Evolutionary conservation across 2,329 filamentous ascomycete genomes (phyloP).

Genomic region (Nannizziopsis arthrosporioides): DNA sequence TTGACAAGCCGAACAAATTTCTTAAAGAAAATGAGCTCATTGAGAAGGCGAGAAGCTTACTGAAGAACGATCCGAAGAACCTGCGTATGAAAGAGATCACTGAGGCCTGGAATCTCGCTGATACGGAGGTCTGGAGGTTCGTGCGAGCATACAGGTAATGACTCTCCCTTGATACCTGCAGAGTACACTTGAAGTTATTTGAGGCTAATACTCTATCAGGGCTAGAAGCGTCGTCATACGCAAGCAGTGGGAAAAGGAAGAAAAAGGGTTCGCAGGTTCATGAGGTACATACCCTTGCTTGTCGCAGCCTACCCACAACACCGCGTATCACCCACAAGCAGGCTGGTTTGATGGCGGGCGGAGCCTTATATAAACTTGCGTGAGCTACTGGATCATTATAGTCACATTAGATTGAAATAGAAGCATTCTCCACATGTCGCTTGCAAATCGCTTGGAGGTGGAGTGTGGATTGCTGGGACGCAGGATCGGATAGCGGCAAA

Average conservation of each 20-base stretch:
- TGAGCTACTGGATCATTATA: too few relatives aligned
- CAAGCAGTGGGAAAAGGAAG: slow-evolving; percentile 49
- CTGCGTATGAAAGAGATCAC: slow-evolving; percentile 30
- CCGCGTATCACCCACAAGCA: too few relatives aligned
- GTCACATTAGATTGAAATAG: slow-evolving; percentile 6
- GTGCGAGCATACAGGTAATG: slow-evolving; percentile 44
- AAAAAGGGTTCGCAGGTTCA: slow-evolving; percentile 43
- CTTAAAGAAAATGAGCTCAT: slow-evolving; percentile 38
- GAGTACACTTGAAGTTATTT: too few relatives aligned
- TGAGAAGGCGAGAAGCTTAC: slow-evolving; percentile 39
- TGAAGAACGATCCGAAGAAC: slow-evolving; percentile 28
- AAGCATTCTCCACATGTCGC: slow-evolving; percentile 13
- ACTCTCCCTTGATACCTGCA: not conserved
- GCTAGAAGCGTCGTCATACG: slow-evolving; percentile 47
- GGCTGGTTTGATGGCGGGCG: too few relatives aligned
- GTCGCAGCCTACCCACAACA: too few relatives aligned
- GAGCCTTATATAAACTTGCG: too few relatives aligned
- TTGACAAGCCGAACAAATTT: slow-evolving; percentile 21
- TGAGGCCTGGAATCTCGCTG: slow-evolving; percentile 48
- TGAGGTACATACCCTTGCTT: slow-evolving; percentile 17
- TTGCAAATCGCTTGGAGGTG: not conserved
- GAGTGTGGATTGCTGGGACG: not conserved
- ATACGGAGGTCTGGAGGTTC: slow-evolving; percentile 55
- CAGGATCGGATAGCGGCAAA: slow-evolving; percentile 29
- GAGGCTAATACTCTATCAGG: slow-evolving; percentile 20